A percentile compares a stretch with the other conserved stretches of the same genome.
These are phyloP conservation scores for Panellus pusillus DNA, from an alignment of 768 basidiomycete species.

Conservation along the genomic window DNA sequence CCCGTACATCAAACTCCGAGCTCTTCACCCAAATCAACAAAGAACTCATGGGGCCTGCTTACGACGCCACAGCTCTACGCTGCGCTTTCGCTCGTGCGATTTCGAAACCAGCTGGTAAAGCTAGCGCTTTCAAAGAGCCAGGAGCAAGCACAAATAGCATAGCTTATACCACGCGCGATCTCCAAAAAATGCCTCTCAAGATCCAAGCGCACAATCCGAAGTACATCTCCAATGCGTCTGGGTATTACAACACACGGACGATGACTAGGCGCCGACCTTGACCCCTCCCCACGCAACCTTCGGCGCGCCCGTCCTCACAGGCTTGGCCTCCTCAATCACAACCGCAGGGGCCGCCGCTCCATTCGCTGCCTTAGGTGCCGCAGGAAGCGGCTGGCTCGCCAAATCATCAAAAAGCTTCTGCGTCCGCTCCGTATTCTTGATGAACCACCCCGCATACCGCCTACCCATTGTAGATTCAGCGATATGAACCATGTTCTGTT, in stretches of 20 bases:
- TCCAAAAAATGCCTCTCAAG: not conserved
- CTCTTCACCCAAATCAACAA: too few species aligned
- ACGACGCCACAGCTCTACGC: too few species aligned
- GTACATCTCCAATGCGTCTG: too few species aligned
- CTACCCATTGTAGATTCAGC: slow-evolving; percentile 92
- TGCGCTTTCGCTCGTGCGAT: too few species aligned
- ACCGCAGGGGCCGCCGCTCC: slow-evolving; percentile 18
- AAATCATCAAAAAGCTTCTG: slow-evolving; percentile 85
- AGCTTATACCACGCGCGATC: not conserved
- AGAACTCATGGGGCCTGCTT: too few species aligned
- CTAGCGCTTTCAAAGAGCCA: not conserved
- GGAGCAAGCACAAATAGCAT: too few species aligned
- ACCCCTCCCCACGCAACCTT: slow-evolving; percentile 66
- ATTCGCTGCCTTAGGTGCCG: slow-evolving; percentile 8
- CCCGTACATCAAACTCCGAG: too few species aligned
- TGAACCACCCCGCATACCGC: slow-evolving; percentile 96
- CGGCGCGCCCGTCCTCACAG: slow-evolving; percentile 42
- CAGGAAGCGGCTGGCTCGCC: slow-evolving; percentile 50
- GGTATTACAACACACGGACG: not conserved
- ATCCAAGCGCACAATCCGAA: not conserved
- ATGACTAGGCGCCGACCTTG: slow-evolving; percentile 31
- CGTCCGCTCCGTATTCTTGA: slow-evolving; percentile 91
- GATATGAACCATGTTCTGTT: slow-evolving; percentile 93
- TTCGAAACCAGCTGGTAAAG: too few species aligned
- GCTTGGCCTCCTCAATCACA: slow-evolving; percentile 28